A percentile compares a stretch with the other conserved stretches of the same genome.
These are phyloP conservation scores for Pezicula radicicola DNA, from an alignment of 2,329 filamentous ascomycete species.

Conservation along the genomic window DNA sequence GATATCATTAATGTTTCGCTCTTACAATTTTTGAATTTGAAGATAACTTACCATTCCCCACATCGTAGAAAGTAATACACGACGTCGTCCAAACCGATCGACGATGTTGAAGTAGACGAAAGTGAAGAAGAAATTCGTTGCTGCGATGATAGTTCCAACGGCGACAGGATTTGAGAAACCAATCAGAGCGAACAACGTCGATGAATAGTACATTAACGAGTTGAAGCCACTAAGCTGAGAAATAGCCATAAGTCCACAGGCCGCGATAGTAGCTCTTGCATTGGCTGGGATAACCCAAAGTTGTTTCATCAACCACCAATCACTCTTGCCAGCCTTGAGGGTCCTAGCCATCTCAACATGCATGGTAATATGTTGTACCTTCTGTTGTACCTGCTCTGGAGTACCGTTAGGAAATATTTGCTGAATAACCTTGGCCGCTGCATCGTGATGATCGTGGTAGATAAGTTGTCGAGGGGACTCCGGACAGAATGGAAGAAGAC, in stretches of 20 bases:
- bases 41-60: slow-evolving; percentile 33
- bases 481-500: slow-evolving; percentile 43
- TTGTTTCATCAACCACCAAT: slow-evolving; percentile 40
- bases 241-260: slow-evolving; percentile 49
- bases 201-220: slow-evolving; percentile 40
- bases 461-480: slow-evolving; percentile 46
- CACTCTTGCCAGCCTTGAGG: slow-evolving; percentile 36
- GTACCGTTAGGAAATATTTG: slow-evolving; percentile 40
- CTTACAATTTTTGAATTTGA: background rate
- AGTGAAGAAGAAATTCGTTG: slow-evolving; percentile 47
- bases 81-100: slow-evolving; percentile 41
- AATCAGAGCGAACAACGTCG: slow-evolving; percentile 42
- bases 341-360: slow-evolving; percentile 36
- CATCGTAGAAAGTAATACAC: slow-evolving; percentile 39
- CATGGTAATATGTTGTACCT: slow-evolving; percentile 38
- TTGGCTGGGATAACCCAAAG: slow-evolving; percentile 42
- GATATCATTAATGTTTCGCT: background rate
- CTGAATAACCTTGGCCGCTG: slow-evolving; percentile 35
- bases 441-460: slow-evolving; percentile 32
- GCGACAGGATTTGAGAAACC: slow-evolving; percentile 46
- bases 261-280: slow-evolving; percentile 40
- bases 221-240: slow-evolving; percentile 45
- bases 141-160: slow-evolving; percentile 41
- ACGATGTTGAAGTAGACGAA: slow-evolving; percentile 40
- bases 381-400: slow-evolving; percentile 38